phyloP scores from a whole-genome alignment of 148 eudicot genomes.

The Camellia granthamiana region DNA sequence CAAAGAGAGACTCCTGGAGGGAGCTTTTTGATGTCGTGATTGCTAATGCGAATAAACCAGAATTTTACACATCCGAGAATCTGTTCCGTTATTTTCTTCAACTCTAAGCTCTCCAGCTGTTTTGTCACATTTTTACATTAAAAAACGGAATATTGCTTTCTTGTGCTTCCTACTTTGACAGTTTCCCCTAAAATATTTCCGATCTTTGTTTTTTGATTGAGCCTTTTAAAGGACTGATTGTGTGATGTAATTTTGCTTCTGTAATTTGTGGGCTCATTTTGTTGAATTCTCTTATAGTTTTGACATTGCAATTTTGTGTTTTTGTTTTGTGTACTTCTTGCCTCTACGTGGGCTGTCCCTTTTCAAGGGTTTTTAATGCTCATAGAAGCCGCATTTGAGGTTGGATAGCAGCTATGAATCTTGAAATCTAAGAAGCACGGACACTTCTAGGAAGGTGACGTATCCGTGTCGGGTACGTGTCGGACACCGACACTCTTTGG shows the following conservation, averaged over 20 bases:
- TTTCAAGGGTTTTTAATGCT: not conserved
- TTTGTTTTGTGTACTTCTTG: not conserved
- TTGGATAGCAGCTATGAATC: not conserved
- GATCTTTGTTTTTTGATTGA: not conserved
- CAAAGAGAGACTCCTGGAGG: not conserved
- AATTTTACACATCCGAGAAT: too few species aligned
- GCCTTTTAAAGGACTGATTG: not conserved
- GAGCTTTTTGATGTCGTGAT: too few species aligned
- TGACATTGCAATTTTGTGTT: not conserved
- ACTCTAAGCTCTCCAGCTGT: too few species aligned
- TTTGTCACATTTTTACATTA: too few species aligned
- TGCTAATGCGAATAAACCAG: too few species aligned
- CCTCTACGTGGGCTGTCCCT: too few species aligned
- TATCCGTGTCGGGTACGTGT: too few species aligned
- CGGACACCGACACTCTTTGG: too few species aligned
- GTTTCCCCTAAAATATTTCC: not conserved
- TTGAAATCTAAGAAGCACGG: too few species aligned
- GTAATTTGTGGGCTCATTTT: not conserved
- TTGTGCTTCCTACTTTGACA: not conserved
- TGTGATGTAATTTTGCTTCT: not conserved
- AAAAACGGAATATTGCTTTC: not conserved
- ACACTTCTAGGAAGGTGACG: too few species aligned
- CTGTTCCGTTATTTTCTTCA: too few species aligned
- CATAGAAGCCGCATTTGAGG: not conserved
- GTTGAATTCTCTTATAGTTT: not conserved